These are phyloP conservation scores for Coffea eugenioides DNA, from an alignment of 257 asterid species.

Conservation along the genomic window DNA sequence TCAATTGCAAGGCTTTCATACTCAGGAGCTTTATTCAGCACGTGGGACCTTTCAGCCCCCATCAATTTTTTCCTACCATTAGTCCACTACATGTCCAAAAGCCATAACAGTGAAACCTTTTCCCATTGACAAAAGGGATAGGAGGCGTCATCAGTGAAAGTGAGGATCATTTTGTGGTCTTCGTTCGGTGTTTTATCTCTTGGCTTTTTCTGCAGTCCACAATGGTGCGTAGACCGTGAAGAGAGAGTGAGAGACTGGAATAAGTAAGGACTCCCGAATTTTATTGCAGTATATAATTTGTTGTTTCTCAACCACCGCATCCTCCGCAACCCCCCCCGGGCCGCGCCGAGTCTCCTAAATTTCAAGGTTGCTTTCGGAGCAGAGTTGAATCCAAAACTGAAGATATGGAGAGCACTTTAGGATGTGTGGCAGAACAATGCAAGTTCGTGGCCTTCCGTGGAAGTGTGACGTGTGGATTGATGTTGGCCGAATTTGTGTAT, in stretches of 20 bases:
- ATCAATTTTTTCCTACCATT: slow-evolving; percentile 32
- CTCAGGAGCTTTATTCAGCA: slow-evolving; percentile 27
- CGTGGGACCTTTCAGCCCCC: slow-evolving; percentile 36
- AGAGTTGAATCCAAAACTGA: slow-evolving; percentile 12
- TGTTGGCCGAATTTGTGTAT: background rate
- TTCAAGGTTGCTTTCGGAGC: too few relatives aligned
- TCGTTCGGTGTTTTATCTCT: slow-evolving; percentile 19
- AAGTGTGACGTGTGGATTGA: slow-evolving; percentile 29
- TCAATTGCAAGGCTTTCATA: slow-evolving; percentile 33
- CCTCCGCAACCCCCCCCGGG: too few relatives aligned
- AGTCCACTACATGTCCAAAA: slow-evolving; percentile 47
- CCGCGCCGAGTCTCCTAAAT: too few relatives aligned
- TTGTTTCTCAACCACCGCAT: background rate
- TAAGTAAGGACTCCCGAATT: background rate
- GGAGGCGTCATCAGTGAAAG: slow-evolving; percentile 24
- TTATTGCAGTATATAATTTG: background rate
- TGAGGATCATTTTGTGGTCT: slow-evolving; percentile 23
- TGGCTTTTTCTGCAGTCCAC: slow-evolving; percentile 16
- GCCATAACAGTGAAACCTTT: slow-evolving; percentile 39
- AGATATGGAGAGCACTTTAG: slow-evolving; percentile 18
- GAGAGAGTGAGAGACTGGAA: background rate
- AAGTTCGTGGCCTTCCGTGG: slow-evolving; percentile 18
- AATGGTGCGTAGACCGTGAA: background rate
- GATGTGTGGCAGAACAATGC: slow-evolving; percentile 24
- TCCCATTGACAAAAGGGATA: slow-evolving; percentile 25